A percentile compares a stretch with the other conserved stretches of the same genome.
Evolutionary conservation across 306 rosid species (phyloP).

Genomic region (Sicyos baderoa): DNA sequence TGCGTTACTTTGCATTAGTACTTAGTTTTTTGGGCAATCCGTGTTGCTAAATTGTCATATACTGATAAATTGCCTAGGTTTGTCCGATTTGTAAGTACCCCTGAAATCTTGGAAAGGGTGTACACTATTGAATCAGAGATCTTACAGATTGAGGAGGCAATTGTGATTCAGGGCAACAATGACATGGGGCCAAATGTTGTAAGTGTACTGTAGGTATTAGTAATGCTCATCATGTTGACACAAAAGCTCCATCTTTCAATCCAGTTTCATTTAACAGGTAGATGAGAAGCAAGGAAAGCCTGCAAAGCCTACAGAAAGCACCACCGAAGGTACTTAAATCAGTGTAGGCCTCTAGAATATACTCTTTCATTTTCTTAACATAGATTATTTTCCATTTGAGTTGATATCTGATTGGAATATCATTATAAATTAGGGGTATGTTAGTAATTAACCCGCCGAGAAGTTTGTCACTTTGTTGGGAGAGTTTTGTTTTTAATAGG

Average conservation of each 20-base stretch:
- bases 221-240: background rate
- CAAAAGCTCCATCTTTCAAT: constrained; percentile 5
- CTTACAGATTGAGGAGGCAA: constrained; percentile 90
- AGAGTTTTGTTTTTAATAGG: background rate
- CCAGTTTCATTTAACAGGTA: constrained; percentile 40
- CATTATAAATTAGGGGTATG: background rate
- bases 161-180: constrained; percentile 75
- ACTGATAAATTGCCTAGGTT: constrained; percentile 39
- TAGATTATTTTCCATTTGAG: background rate
- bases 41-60: background rate
- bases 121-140: constrained; percentile 79
- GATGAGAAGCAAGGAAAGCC: constrained; percentile 64
- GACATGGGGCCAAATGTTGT: constrained; percentile 50
- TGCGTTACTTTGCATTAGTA: background rate
- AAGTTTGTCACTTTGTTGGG: background rate
- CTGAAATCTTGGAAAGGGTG: constrained; percentile 90
- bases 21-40: background rate
- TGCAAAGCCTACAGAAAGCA: constrained; percentile 45
- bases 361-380: background rate
- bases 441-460: background rate
- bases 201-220: constrained; percentile 28
- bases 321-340: constrained; percentile 45
- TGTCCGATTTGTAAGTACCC: constrained; percentile 94
- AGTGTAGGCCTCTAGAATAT: constrained; percentile 8
- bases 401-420: background rate